Evolutionary conservation across 2,329 filamentous ascomycete genomes (phyloP).

Genomic region (Tothia fuscella): DNA sequence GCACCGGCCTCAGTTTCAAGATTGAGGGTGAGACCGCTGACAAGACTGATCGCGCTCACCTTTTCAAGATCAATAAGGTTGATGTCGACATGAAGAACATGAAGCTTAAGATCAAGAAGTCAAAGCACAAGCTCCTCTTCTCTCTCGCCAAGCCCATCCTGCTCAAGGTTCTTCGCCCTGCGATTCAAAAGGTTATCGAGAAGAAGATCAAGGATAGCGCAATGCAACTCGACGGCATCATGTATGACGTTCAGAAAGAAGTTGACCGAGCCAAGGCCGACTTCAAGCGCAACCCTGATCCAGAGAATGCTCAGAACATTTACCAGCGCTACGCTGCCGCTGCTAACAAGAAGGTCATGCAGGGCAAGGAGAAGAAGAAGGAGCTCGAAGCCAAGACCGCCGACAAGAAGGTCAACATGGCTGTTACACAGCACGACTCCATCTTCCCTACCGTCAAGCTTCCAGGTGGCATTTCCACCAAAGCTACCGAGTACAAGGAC

Average conservation of each 20-base stretch:
- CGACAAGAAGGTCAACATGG: conserved; percentile 67
- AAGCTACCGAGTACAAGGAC: conserved; percentile 88
- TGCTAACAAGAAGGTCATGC: conserved; percentile 57
- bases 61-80: conserved; percentile 91
- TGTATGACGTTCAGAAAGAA: conserved; percentile 71
- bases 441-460: conserved; percentile 84
- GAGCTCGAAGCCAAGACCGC: conserved; percentile 34
- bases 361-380: conserved; percentile 69
- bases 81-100: conserved; percentile 71
- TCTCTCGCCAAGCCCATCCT: conserved; percentile 75
- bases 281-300: conserved; percentile 49
- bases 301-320: conserved; percentile 65
- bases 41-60: conserved; percentile 61
- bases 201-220: conserved; percentile 80
- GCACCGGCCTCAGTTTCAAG: conserved; percentile 82
- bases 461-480: conserved; percentile 79
- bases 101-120: conserved; percentile 84
- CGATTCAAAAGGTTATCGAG: conserved; percentile 76
- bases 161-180: conserved; percentile 71
- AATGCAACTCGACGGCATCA: conserved; percentile 57
- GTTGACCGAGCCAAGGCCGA: conserved; percentile 61
- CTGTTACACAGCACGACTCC: conserved; percentile 77
- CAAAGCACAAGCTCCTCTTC: conserved; percentile 88
- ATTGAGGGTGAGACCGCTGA: conserved; percentile 76
- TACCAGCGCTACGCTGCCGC: conserved; percentile 76